A percentile compares a stretch with the other conserved stretches of the same genome.
Conservation (phyloP, 1,284 basidiomycete genomes). For the Moesziomyces sp. region DNA sequence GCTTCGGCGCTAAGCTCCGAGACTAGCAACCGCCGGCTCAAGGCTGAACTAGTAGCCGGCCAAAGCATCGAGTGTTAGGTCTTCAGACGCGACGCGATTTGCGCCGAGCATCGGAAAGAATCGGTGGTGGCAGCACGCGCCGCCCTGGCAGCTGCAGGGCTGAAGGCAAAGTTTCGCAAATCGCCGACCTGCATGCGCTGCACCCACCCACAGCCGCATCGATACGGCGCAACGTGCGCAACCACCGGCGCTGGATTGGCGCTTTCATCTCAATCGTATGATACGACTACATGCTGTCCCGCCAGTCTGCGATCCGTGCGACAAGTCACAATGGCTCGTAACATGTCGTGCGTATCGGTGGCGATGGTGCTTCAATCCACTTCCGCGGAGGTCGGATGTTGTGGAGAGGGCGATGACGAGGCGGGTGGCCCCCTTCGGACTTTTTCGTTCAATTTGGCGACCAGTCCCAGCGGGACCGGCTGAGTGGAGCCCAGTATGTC, state of each 20-base stretch:
- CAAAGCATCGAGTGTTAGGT: too few species aligned
- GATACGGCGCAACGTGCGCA: neutral
- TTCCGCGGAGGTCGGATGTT: neutral
- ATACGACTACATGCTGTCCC: too few species aligned
- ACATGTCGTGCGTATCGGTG: neutral
- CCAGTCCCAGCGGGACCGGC: too few species aligned
- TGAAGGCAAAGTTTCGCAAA: constrained; percentile 11
- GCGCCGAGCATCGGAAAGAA: neutral
- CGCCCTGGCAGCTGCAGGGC: neutral
- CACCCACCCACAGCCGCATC: neutral
- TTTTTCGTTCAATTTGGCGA: neutral
- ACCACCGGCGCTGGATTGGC: too few species aligned
- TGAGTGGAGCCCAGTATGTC: neutral
- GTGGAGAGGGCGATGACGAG: neutral
- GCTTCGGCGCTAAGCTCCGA: neutral
- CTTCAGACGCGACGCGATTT: neutral
- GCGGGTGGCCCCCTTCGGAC: neutral
- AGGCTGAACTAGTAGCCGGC: neutral
- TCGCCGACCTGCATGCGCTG: constrained; percentile 11
- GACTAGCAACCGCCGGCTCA: neutral
- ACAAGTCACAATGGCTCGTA: too few species aligned
- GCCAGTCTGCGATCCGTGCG: too few species aligned
- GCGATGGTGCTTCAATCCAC: neutral
- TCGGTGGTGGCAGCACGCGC: neutral
- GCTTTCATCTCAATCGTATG: too few species aligned